Base-by-base conservation (phyloP, 306 rosid genomes). In the Fragaria iinumae region DNA sequence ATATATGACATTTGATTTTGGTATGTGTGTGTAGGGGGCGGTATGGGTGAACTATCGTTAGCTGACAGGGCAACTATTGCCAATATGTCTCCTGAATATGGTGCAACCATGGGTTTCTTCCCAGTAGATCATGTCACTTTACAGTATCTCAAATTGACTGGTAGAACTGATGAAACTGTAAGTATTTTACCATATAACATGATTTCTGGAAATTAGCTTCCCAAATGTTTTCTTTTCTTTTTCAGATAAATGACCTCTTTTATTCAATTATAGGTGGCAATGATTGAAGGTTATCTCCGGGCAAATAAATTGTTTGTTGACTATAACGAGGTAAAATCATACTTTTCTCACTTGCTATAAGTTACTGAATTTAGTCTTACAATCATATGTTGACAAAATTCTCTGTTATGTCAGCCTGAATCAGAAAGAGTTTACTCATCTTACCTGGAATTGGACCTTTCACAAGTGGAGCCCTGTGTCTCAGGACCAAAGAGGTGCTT, bases 11-110 rank as follows among this genome's bases (percentile, higher is more conserved):
- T 49, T 49, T 76, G 57, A n/a, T 82, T 80, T n/a, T 78, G 73
- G 50, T 71, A 50, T 86, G 64, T 86, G 79, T 78, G 71, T 78
- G 55, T 77, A 96, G 99, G 99, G 71, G 93, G 85, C 81, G 99
- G 99, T 78, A 90, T 96, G 99, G 88, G 90, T 71, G 82, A 89
- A 74, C 83, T 95, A 79, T 89, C 98, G 38, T 84, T 95, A 81
- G 98, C 99, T 82, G 99, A 96, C 79, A 84, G 99, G 86, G 98
- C 99, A 68, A 96, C 99, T 52, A 96, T 96, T 78, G 99, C 99
- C 64, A 96, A 96, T 77, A 96, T 96, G 99, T 89, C 99, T 82
- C 99, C 98, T 2, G 99, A 96, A 71, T 96, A 96, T 87, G 99
- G 99, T 81, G 99, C 98, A 79, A 92, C 99, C 49, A 96, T 96